Base-by-base conservation (phyloP, 371 early-diverging fungal genomes). In the Neoconidiobolus thromboides region DNA sequence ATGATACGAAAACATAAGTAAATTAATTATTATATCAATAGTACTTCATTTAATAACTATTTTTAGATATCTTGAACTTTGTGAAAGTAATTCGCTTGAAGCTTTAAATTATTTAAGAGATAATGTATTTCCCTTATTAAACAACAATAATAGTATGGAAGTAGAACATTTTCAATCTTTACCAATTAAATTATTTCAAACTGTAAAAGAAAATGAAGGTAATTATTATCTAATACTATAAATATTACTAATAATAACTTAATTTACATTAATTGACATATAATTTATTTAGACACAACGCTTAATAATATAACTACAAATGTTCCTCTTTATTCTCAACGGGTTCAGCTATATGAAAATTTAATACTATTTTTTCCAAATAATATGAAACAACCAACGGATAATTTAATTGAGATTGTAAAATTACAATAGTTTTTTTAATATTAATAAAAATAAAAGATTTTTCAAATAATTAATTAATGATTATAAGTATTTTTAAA, bases 301-400 rank as follows among this genome's bases (percentile, higher is more conserved):
- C 5, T 37, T 38, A 26, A 14, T 38, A 41, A 3, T 44, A 10
- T 36, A 53, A 0, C 61, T 2, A 36, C 57, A 14, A 41, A 38
- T 5, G 4, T 41, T 39, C 41, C 57, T 38, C 5, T 70, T 37
- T 75, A 70, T 61, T 63, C 64, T 12, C 67, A 74, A 14, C 76
- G 92, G 12, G 81, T 75, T 0, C 70, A 75, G 52, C 61, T 91
- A 44, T 89, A 80, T 67, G 84, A 88, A 44, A 69, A 63, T 12
- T 67, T 91, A 41, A 68, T 88, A 39, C 75, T 71, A 26, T 89
- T 74, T 65, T 86, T 91, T 71, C 87, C 92, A 4, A 74, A 81
- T 40, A 68, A 73, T 42, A 84, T 87, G 85, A 79, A 84, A 63
- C 86, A 89, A 61, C 92, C 92, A 5, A 72, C 75, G 37, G 81